phyloP scores from a whole-genome alignment of 352 stramenopile species.

The Globisporangium uncinulatum region DNA sequence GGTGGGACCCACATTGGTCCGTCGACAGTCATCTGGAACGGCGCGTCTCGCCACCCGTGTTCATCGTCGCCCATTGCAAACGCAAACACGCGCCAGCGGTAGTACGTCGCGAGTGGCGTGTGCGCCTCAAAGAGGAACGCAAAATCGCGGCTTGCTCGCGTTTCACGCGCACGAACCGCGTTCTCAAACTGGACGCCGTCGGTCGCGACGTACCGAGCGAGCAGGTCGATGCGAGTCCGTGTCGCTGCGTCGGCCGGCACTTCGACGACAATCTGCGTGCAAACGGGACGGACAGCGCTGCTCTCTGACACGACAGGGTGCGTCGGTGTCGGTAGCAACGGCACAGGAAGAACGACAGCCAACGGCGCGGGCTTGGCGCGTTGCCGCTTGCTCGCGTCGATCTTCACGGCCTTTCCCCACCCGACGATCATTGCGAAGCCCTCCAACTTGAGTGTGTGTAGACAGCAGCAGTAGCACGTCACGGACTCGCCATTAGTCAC shows the following conservation, averaged over 20 bases:
- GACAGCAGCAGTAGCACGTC: conserved; percentile 6
- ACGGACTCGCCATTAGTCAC: conserved; percentile 9
- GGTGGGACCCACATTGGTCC: conserved; percentile 62
- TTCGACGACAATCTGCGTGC: conserved; percentile 29
- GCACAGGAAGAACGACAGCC: conserved; percentile 7
- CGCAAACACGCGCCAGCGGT: conserved; percentile 69
- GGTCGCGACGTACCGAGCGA: conserved; percentile 57
- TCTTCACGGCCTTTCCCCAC: conserved; percentile 80
- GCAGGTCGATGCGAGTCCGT: conserved; percentile 32
- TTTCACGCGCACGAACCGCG: conserved; percentile 40
- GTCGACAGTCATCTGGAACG: conserved; percentile 60
- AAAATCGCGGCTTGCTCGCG: conserved; percentile 24
- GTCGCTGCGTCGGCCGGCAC: conserved; percentile 25
- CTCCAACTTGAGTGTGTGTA: conserved; percentile 38
- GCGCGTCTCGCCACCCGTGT: conserved; percentile 33
- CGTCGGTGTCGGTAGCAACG: neutral
- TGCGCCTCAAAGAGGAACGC: conserved; percentile 46
- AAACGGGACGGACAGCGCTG: neutral
- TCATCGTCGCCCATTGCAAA: conserved; percentile 63
- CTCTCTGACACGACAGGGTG: neutral
- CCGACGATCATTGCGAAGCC: conserved; percentile 70
- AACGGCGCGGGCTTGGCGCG: conserved; percentile 7
- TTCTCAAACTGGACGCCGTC: conserved; percentile 70
- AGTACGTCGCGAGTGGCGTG: conserved; percentile 39
- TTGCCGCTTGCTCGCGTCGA: conserved; percentile 28